Percentiles rank a stretch among this genome's conserved stretches.
These are phyloP conservation scores for Tricholomella constricta DNA, from an alignment of 768 basidiomycete genomes.

Conservation along the genomic window DNA sequence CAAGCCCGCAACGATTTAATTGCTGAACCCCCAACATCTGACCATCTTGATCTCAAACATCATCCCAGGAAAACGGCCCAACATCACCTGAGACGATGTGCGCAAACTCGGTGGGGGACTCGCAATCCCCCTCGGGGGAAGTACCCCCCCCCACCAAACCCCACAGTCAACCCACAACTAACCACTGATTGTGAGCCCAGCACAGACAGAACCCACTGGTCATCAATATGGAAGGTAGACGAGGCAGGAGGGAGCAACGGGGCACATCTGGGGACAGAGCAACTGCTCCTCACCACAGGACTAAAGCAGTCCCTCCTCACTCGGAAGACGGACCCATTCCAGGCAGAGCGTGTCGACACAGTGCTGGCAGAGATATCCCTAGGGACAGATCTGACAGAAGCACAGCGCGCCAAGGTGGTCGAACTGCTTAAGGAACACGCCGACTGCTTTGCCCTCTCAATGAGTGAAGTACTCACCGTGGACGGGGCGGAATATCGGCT, in stretches of 20 bases:
- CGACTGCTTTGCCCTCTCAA: constrained; percentile 43
- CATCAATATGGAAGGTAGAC: constrained; percentile 6
- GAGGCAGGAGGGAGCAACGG: background rate
- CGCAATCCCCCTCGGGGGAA: constrained; percentile 7
- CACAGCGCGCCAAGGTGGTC: constrained; percentile 24
- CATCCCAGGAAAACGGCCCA: too few species aligned
- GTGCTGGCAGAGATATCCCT: constrained; percentile 24
- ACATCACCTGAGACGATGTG: background rate
- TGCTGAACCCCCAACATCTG: too few species aligned
- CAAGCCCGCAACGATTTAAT: too few species aligned
- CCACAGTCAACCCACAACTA: background rate
- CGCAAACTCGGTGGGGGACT: too few species aligned
- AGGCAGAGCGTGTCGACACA: constrained; percentile 19
- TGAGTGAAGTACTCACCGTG: constrained; percentile 32
- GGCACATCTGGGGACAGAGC: background rate
- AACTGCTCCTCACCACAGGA: background rate
- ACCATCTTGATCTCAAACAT: too few species aligned
- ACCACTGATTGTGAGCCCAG: background rate
- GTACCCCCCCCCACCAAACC: background rate
- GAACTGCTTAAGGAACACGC: constrained; percentile 30
- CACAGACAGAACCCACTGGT: background rate
- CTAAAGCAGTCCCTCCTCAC: constrained; percentile 19
- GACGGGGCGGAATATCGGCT: constrained; percentile 33
- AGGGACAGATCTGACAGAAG: constrained; percentile 29
- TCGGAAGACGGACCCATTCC: constrained; percentile 25